Percentiles rank a stretch among this genome's conserved stretches.
Evolutionary conservation across 2,329 filamentous ascomycete species (phyloP).

Genomic region (Fusarium luffae): DNA sequence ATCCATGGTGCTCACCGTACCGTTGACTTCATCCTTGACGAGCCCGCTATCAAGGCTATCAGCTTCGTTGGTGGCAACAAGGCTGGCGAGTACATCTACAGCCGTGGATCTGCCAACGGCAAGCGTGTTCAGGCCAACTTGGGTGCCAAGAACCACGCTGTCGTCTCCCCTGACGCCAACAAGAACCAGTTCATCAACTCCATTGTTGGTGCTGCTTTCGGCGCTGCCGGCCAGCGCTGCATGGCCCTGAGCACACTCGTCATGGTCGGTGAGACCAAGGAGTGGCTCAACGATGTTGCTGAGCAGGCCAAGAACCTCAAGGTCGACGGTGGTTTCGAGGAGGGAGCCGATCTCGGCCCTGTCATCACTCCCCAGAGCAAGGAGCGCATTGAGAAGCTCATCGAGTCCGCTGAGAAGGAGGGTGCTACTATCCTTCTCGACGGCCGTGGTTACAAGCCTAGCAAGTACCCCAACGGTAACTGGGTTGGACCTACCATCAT

Average conservation of each 20-base stretch:
- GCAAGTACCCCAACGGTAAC: conserved; percentile 86
- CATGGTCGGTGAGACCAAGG: conserved; percentile 85
- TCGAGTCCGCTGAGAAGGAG: conserved; percentile 80
- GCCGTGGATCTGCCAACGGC: conserved; percentile 81
- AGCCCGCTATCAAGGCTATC: conserved; percentile 85
- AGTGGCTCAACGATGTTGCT: conserved; percentile 82
- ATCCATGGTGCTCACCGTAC: conserved; percentile 83
- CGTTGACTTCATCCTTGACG: conserved; percentile 88
- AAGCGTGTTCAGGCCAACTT: conserved; percentile 91
- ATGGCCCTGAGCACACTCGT: conserved; percentile 88
- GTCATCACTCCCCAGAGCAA: conserved; percentile 85
- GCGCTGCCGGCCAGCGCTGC: conserved; percentile 85
- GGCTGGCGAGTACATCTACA: conserved; percentile 88
- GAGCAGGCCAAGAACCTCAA: conserved; percentile 78
- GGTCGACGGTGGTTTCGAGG: conserved; percentile 84
- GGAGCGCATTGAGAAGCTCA: conserved; percentile 79
- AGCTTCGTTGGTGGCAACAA: conserved; percentile 90
- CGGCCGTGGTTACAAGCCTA: conserved; percentile 77
- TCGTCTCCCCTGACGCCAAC: conserved; percentile 86
- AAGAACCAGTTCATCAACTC: conserved; percentile 91
- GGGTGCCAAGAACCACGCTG: conserved; percentile 89
- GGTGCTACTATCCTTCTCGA: conserved; percentile 86
- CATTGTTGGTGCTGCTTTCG: conserved; percentile 85
- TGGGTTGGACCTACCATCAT: conserved; percentile 88
- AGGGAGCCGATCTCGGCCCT: conserved; percentile 81